Conservation (phyloP, 768 basidiomycete species). For the Amanita pseudoporphyria region DNA sequence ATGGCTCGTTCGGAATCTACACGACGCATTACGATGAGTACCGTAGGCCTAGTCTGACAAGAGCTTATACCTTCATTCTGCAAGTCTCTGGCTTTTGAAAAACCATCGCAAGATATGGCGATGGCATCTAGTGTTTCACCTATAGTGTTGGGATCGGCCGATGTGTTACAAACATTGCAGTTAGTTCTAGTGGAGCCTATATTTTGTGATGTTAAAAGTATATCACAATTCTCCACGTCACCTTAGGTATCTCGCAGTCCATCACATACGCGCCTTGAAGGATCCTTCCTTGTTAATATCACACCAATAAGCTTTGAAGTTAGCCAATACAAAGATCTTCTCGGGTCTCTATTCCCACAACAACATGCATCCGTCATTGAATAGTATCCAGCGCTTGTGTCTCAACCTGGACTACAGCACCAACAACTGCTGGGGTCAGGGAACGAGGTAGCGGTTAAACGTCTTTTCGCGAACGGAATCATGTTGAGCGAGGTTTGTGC, state of each 20-base stretch:
- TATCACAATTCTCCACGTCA: constrained; percentile 32
- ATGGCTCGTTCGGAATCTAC: constrained; percentile 50
- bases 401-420: no score
- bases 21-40: neutral
- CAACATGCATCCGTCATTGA: no score
- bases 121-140: constrained; percentile 53
- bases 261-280: constrained; percentile 31
- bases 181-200: constrained; percentile 38
- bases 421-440: no score
- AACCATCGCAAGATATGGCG: constrained; percentile 62
- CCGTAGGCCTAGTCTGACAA: neutral
- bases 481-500: no score
- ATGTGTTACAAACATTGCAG: constrained; percentile 46
- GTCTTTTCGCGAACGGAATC: no score
- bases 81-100: constrained; percentile 59
- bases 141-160: constrained; percentile 28
- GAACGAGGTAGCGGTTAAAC: no score
- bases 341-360: no score
- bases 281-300: constrained; percentile 24
- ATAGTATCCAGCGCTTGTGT: no score
- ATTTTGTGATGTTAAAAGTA: neutral
- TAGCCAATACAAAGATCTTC: no score
- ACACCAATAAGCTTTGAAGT: no score
- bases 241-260: constrained; percentile 49
- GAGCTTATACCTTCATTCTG: constrained; percentile 43